Percentiles rank a stretch among this genome's conserved stretches.
Conservation (phyloP, 179 eudicot species). For the Spinacia oleracea region DNA sequence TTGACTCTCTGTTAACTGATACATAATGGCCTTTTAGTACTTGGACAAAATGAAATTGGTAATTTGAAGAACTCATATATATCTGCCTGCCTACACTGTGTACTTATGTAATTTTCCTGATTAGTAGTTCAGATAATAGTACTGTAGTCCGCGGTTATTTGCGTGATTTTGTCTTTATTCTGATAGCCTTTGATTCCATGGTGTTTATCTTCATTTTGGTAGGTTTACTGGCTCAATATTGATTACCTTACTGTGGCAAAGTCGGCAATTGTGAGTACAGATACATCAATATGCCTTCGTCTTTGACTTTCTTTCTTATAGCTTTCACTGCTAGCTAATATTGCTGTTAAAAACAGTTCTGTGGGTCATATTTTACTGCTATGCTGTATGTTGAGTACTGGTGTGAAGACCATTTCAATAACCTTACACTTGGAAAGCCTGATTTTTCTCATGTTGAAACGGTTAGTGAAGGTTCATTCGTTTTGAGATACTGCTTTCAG, state of each 20-base stretch:
- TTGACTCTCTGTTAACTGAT: neutral
- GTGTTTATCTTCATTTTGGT: conserved; percentile 21
- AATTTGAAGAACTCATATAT: neutral
- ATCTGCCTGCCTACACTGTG: neutral
- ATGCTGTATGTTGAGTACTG: conserved; percentile 96
- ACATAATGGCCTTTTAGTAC: neutral
- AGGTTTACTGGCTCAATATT: conserved; percentile 90
- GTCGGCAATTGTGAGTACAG: conserved; percentile 79
- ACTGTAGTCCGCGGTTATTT: conserved; percentile 4
- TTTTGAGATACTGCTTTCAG: conserved; percentile 64
- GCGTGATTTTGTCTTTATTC: neutral
- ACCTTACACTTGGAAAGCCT: conserved; percentile 82
- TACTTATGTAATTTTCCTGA: neutral
- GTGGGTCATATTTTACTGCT: conserved; percentile 94
- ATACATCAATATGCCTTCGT: conserved; percentile 12
- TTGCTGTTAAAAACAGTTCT: conserved; percentile 45
- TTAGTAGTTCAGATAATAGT: neutral
- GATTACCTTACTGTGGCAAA: conserved; percentile 86
- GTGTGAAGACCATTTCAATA: conserved; percentile 83
- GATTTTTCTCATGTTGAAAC: conserved; percentile 82
- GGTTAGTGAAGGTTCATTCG: conserved; percentile 53
- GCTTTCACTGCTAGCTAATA: neutral
- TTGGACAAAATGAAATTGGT: neutral
- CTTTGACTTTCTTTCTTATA: neutral
- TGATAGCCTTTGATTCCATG: neutral